Evolutionary conservation across 768 basidiomycete species (phyloP).

Genomic region (Lentinula sp.): DNA sequence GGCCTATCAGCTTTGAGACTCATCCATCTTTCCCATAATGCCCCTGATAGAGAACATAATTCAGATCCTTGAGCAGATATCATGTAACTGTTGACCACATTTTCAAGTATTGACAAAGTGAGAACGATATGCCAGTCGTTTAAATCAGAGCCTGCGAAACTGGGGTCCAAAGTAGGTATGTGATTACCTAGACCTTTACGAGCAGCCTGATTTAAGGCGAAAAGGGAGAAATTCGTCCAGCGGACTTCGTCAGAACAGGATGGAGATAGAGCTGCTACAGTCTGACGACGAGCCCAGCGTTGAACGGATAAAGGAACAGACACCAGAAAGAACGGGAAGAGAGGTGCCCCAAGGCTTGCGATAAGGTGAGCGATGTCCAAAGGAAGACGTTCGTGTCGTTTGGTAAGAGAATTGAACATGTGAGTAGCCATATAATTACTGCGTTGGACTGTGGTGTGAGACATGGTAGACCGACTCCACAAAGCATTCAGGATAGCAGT

Average conservation of each 20-base stretch:
- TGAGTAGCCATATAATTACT: conserved; percentile 1
- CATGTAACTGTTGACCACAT: conserved; percentile 11
- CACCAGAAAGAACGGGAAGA: conserved; percentile 19
- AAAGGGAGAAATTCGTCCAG: conserved; percentile 36
- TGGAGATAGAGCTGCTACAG: conserved; percentile 23
- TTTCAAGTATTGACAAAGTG: conserved; percentile 32
- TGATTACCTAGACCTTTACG: background rate
- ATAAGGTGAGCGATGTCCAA: conserved; percentile 12
- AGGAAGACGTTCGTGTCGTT: conserved; percentile 2
- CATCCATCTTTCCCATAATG: conserved; percentile 40
- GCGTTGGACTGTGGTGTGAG: background rate
- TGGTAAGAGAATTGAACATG: conserved; percentile 2
- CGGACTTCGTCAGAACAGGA: conserved; percentile 22
- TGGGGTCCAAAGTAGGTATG: background rate
- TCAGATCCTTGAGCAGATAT: conserved; percentile 2
- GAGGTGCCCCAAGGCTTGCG: conserved; percentile 14
- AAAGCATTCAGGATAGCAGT: conserved; percentile 28
- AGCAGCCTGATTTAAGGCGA: conserved; percentile 23
- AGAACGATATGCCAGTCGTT: conserved; percentile 35
- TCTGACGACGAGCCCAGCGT: conserved; percentile 22
- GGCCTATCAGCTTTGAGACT: conserved; percentile 11
- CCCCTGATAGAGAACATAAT: conserved; percentile 20
- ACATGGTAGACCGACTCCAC: conserved; percentile 22
- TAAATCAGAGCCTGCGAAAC: background rate
- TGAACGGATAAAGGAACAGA: conserved; percentile 9